These are phyloP conservation scores for Fusarium albidum DNA, from an alignment of 2,329 filamentous ascomycete genomes.

Conservation along the genomic window DNA sequence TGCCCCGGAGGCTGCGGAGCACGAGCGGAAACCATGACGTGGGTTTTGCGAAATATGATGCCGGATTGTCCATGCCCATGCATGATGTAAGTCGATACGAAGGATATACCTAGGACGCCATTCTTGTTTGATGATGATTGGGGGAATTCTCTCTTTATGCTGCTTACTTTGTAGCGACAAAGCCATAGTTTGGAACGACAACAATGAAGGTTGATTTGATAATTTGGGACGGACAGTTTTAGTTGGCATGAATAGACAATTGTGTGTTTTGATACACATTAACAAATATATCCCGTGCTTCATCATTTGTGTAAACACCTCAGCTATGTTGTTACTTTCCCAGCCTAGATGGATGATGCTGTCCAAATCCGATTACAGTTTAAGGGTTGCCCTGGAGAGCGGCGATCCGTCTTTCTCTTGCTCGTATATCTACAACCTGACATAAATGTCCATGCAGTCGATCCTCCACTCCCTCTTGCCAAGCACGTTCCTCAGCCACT, in stretches of 20 bases:
- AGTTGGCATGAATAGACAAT: conserved; percentile 29
- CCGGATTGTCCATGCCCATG: conserved; percentile 32
- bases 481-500: conserved; percentile 84
- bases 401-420: neutral
- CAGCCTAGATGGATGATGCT: too few species aligned
- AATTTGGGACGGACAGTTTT: conserved; percentile 29
- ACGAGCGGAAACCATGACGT: conserved; percentile 25
- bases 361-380: neutral
- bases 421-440: conserved; percentile 67
- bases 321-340: neutral
- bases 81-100: conserved; percentile 38
- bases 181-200: conserved; percentile 33
- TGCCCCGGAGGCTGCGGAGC: conserved; percentile 6
- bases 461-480: conserved; percentile 89
- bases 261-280: conserved; percentile 21
- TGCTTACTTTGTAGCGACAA: conserved; percentile 26
- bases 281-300: conserved; percentile 6
- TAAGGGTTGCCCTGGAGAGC: neutral
- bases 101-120: conserved; percentile 39
- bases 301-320: neutral
- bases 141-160: conserved; percentile 22
- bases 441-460: conserved; percentile 88
- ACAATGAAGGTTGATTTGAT: conserved; percentile 33
- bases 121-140: conserved; percentile 32
- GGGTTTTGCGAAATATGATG: conserved; percentile 19